Conservation (phyloP, 257 asterid genomes). For the Ocimum tenuiflorum region DNA sequence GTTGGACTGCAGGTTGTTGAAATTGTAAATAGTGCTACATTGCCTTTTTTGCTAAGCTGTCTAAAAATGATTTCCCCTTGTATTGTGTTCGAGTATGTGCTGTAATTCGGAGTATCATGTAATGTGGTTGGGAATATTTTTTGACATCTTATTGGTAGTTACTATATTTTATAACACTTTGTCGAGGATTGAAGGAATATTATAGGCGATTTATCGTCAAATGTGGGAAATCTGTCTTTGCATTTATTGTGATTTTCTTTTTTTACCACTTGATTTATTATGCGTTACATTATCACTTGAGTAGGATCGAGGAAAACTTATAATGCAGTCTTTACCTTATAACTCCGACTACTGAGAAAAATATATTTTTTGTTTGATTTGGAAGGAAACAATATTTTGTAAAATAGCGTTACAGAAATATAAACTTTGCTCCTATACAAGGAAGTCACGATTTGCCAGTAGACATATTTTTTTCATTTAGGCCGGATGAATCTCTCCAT, state of each 20-base stretch:
- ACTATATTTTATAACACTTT: background rate
- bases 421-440: background rate
- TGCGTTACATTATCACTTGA: background rate
- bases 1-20: background rate
- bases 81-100: background rate
- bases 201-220: background rate
- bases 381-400: background rate
- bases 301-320: background rate
- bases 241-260: conserved; percentile 3
- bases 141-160: background rate
- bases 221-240: background rate
- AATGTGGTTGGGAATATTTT: background rate
- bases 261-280: background rate
- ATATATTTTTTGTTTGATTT: background rate
- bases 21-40: background rate
- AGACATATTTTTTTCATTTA: background rate
- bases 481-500: conserved; percentile 1
- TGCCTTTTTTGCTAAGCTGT: background rate
- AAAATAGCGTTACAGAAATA: background rate
- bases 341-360: background rate
- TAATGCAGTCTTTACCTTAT: background rate
- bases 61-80: background rate
- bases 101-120: background rate
- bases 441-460: background rate
- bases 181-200: conserved; percentile 1